phyloP scores from a whole-genome alignment of 495 filamentous ascomycete species.

The Penicillium angulare region DNA sequence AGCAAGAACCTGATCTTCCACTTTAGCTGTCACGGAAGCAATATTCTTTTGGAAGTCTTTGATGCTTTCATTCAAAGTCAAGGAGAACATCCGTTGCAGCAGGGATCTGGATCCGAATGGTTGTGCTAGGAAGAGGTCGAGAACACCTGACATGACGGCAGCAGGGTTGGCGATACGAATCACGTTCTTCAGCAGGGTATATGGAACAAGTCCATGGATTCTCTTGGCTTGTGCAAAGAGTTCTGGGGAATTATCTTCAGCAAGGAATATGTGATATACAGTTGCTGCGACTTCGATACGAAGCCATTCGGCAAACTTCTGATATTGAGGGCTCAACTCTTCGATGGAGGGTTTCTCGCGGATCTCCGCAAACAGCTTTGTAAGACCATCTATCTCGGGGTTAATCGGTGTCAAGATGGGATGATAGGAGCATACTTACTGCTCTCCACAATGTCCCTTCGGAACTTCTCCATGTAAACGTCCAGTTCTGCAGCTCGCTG shows the following conservation, averaged over 20 bases:
- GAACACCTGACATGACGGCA: slow-evolving; percentile 86
- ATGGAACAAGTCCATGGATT: slow-evolving; percentile 92
- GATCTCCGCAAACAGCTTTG: slow-evolving; percentile 91
- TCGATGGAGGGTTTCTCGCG: slow-evolving; percentile 78
- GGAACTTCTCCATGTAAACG: slow-evolving; percentile 92
- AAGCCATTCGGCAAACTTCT: slow-evolving; percentile 98
- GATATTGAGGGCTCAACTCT: slow-evolving; percentile 89
- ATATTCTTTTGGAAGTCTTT: slow-evolving; percentile 79
- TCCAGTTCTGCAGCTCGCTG: slow-evolving; percentile 89
- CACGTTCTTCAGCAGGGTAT: slow-evolving; percentile 90
- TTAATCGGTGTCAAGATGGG: background rate
- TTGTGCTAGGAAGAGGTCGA: slow-evolving; percentile 94
- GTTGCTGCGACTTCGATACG: slow-evolving; percentile 97
- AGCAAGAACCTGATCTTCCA: slow-evolving; percentile 76
- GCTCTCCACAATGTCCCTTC: slow-evolving; percentile 70
- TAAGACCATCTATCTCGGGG: slow-evolving; percentile 68
- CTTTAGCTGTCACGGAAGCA: slow-evolving; percentile 67
- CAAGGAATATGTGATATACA: slow-evolving; percentile 94
- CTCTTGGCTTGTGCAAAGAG: slow-evolving; percentile 89
- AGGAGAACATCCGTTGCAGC: slow-evolving; percentile 87
- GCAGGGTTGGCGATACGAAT: slow-evolving; percentile 96
- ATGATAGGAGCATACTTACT: slow-evolving; percentile 53
- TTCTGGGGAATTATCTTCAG: slow-evolving; percentile 96
- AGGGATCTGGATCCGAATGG: slow-evolving; percentile 88
- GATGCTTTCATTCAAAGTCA: slow-evolving; percentile 91